A percentile compares a stretch with the other conserved stretches of the same genome.
phyloP scores from a whole-genome alignment of 2,329 filamentous ascomycete species.

The Scytalidium sp. region DNA sequence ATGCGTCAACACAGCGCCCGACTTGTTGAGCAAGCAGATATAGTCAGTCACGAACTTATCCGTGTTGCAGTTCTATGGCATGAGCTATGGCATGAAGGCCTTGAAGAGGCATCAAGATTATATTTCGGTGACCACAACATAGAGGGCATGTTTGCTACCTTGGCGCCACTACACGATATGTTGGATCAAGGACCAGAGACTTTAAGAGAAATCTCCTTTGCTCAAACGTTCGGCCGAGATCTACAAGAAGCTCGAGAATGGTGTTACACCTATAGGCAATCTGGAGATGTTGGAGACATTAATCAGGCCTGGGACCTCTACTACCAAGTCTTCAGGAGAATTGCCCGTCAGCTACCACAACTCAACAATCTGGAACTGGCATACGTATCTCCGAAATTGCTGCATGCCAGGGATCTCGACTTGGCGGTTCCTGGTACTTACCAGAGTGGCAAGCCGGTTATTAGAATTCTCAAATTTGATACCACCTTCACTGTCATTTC shows the following conservation, averaged over 20 bases:
- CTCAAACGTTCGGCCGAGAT: conserved; percentile 94
- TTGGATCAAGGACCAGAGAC: conserved; percentile 91
- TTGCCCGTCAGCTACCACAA: conserved; percentile 88
- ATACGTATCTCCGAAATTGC: conserved; percentile 93
- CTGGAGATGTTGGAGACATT: conserved; percentile 87
- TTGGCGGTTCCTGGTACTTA: conserved; percentile 96
- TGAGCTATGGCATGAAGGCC: conserved; percentile 96
- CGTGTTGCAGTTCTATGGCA: conserved; percentile 97
- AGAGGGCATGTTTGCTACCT: conserved; percentile 90
- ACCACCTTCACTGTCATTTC: conserved; percentile 88
- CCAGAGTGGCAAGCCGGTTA: conserved; percentile 71
- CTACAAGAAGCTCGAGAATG: conserved; percentile 93
- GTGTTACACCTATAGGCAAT: conserved; percentile 87
- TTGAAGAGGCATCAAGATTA: conserved; percentile 92
- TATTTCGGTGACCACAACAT: conserved; percentile 99
- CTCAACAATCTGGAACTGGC: conserved; percentile 90
- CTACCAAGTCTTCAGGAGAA: conserved; percentile 96
- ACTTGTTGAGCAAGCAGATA: conserved; percentile 90
- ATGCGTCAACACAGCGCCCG: conserved; percentile 93
- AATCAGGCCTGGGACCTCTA: conserved; percentile 99
- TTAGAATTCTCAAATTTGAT: conserved; percentile 87
- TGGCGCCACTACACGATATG: conserved; percentile 88
- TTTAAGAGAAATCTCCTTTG: conserved; percentile 92
- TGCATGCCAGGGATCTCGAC: conserved; percentile 80
- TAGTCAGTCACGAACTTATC: conserved; percentile 95